Evolutionary conservation across 106 monocot species (phyloP).

Genomic region (Phalaenopsis aphrodite): DNA sequence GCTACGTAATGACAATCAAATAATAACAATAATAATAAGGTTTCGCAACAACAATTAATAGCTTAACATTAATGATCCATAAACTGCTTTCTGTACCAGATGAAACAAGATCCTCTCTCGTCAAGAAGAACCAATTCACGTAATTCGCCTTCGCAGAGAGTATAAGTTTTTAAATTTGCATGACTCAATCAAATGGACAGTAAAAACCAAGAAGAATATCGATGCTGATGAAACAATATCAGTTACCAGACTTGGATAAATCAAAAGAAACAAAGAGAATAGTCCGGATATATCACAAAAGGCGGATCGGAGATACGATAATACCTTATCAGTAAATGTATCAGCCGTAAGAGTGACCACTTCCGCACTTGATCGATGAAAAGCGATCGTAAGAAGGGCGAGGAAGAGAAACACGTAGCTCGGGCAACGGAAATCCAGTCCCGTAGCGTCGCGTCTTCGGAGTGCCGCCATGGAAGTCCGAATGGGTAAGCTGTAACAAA

Average conservation of each 20-base stretch:
- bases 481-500: not conserved
- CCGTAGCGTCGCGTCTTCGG: not conserved
- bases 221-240: not conserved
- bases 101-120: not conserved
- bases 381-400: constrained; percentile 11
- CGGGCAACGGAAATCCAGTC: not conserved
- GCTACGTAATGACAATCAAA: not conserved
- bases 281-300: not conserved
- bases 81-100: not conserved
- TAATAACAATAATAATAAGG: not conserved
- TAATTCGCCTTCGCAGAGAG: not conserved
- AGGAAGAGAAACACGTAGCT: not conserved
- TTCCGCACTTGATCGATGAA: constrained; percentile 27
- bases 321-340: constrained; percentile 88
- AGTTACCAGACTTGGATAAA: not conserved
- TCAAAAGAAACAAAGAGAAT: not conserved
- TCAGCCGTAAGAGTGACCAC: constrained; percentile 76
- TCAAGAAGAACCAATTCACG: not conserved
- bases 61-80: not conserved
- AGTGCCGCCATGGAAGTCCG: not conserved
- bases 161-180: not conserved
- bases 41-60: not conserved
- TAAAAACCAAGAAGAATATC: not conserved
- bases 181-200: not conserved
- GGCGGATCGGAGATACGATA: not conserved